These are phyloP conservation scores for Phylloporus sp. DNA, from an alignment of 768 basidiomycete species.

Conservation along the genomic window DNA sequence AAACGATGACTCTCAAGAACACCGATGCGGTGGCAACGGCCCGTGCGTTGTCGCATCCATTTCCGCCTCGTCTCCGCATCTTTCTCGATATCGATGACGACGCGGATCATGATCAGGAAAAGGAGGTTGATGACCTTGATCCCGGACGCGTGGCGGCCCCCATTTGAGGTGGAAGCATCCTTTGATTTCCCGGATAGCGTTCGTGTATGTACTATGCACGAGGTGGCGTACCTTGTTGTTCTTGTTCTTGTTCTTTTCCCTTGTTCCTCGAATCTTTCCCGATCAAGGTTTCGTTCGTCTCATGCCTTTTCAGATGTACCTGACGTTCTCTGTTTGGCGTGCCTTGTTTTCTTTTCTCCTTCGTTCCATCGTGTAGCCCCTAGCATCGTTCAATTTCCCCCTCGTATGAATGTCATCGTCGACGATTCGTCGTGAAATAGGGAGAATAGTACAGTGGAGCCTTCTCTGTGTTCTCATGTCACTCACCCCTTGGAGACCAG, in stretches of 20 bases:
- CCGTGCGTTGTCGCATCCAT: neutral
- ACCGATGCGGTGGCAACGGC: neutral
- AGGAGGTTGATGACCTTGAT: neutral
- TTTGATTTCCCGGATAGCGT: neutral
- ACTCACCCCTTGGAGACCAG: too few relatives aligned
- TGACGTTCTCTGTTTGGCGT: neutral
- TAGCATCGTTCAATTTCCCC: too few relatives aligned
- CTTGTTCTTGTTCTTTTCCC: neutral
- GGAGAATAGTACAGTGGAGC: too few relatives aligned
- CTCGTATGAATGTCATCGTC: neutral
- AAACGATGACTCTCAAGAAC: conserved; percentile 12
- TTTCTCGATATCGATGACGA: conserved; percentile 15
- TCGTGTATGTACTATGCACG: neutral
- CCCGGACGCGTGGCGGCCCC: neutral
- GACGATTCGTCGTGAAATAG: too few relatives aligned
- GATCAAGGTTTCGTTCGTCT: neutral
- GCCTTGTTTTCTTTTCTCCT: neutral
- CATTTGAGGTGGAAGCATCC: neutral
- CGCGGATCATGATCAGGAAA: neutral
- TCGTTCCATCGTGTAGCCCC: neutral
- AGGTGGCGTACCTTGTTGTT: neutral
- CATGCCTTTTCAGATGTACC: neutral
- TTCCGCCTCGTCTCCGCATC: conserved; percentile 11
- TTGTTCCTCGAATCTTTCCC: neutral
- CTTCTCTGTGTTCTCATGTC: too few relatives aligned